phyloP scores from a whole-genome alignment of 495 filamentous ascomycete species.

The Aspergillus carlsbadensis region DNA sequence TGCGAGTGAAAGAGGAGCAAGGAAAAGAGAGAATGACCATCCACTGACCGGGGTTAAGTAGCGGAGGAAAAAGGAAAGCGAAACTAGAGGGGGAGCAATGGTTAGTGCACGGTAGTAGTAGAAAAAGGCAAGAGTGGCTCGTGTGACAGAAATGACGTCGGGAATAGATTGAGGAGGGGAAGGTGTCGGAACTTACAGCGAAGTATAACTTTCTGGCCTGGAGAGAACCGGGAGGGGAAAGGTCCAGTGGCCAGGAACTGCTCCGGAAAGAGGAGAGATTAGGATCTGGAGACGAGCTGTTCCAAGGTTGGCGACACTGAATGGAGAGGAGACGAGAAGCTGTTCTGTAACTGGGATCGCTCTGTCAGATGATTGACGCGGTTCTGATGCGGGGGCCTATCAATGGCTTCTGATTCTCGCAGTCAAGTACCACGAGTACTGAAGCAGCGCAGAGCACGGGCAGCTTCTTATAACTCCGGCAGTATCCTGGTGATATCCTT shows the following conservation, averaged over 20 bases:
- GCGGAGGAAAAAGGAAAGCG: constrained; percentile 1
- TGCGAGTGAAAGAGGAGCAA: background rate
- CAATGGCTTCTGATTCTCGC: background rate
- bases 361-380: constrained; percentile 18
- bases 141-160: constrained; percentile 17
- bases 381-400: constrained; percentile 13
- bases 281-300: constrained; percentile 3
- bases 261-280: constrained; percentile 2
- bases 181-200: constrained; percentile 4
- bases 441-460: background rate
- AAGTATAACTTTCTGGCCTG: constrained; percentile 5
- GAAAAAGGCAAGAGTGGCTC: constrained; percentile 4
- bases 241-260: constrained; percentile 3
- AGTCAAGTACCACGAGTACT: background rate
- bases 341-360: background rate
- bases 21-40: constrained; percentile 17
- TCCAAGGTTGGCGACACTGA: background rate
- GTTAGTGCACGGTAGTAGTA: background rate
- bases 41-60: constrained; percentile 16
- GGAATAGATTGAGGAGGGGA: constrained; percentile 5
- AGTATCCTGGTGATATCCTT: constrained; percentile 1
- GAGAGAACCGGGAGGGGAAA: constrained; percentile 7
- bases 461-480: constrained; percentile 7
- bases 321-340: constrained; percentile 8
- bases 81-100: background rate